A percentile compares a stretch with the other conserved stretches of the same genome.
phyloP scores from a whole-genome alignment of 345 rosid species.

The Eucalyptus erythrocorys region DNA sequence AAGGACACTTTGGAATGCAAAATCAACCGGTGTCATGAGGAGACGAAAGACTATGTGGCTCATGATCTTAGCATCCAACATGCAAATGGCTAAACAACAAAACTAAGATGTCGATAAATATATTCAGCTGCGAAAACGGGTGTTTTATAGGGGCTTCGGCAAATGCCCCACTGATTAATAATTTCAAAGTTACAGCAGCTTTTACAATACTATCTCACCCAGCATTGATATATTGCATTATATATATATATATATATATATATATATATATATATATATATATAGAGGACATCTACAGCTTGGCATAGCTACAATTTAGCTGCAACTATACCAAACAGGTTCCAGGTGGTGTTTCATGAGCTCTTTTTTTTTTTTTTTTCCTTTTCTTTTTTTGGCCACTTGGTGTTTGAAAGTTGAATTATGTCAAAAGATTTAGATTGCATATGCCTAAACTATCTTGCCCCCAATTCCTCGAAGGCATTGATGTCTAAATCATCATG shows the following conservation, averaged over 20 bases:
- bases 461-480: background rate
- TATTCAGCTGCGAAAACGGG: background rate
- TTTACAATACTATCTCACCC: background rate
- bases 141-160: background rate
- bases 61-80: background rate
- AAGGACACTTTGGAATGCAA: background rate
- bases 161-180: background rate
- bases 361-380: too few relatives aligned
- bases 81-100: background rate
- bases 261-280: too few relatives aligned
- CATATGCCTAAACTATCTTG: background rate
- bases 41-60: background rate
- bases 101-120: background rate
- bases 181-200: background rate
- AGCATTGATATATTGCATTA: background rate
- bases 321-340: background rate
- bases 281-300: background rate
- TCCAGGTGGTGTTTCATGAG: background rate
- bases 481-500: background rate
- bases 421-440: background rate
- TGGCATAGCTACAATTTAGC: background rate
- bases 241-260: too few relatives aligned
- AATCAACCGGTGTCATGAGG: background rate
- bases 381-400: background rate
- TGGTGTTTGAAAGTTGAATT: background rate